A percentile compares a stretch with the other conserved stretches of the same genome.
phyloP scores from a whole-genome alignment of 2,329 filamentous ascomycete genomes.

The Akanthomyces muscarius region DNA sequence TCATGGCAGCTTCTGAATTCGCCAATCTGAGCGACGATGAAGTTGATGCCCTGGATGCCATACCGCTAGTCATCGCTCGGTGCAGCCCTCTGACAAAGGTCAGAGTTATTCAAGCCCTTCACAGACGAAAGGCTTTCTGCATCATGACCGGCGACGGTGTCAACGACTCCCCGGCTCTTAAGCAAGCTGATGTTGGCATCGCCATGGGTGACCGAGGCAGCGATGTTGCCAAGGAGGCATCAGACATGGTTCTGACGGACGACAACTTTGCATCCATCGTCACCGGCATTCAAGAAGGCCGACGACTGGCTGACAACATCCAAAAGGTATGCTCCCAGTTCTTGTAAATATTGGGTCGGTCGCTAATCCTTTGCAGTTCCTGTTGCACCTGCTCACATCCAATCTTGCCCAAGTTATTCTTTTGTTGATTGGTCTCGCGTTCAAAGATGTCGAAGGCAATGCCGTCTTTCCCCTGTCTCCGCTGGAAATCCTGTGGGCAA shows the following conservation, averaged over 20 bases:
- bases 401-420: slow-evolving; percentile 68
- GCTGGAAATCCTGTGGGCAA: slow-evolving; percentile 73
- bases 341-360: background rate
- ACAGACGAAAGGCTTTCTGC: slow-evolving; percentile 62
- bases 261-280: slow-evolving; percentile 84
- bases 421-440: slow-evolving; percentile 64
- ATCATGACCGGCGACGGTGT: slow-evolving; percentile 75
- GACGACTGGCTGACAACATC: slow-evolving; percentile 68
- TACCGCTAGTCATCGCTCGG: slow-evolving; percentile 65
- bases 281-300: slow-evolving; percentile 67
- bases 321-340: slow-evolving; percentile 53
- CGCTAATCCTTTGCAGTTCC: slow-evolving; percentile 40
- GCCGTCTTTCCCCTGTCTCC: slow-evolving; percentile 69
- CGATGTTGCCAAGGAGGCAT: slow-evolving; percentile 74
- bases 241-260: slow-evolving; percentile 83
- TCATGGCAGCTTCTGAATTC: slow-evolving; percentile 61
- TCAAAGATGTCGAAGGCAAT: slow-evolving; percentile 55
- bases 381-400: slow-evolving; percentile 63
- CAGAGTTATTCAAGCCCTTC: slow-evolving; percentile 71
- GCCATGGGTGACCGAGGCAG: slow-evolving; percentile 69
- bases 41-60: slow-evolving; percentile 55
- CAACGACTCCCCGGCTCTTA: slow-evolving; percentile 70
- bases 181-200: slow-evolving; percentile 70
- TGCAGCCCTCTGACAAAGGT: slow-evolving; percentile 70
- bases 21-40: slow-evolving; percentile 58